Percentiles rank a stretch among this genome's conserved stretches.
These are phyloP conservation scores for Mycena citricolor DNA, from an alignment of 1,284 basidiomycete species.

Conservation along the genomic window DNA sequence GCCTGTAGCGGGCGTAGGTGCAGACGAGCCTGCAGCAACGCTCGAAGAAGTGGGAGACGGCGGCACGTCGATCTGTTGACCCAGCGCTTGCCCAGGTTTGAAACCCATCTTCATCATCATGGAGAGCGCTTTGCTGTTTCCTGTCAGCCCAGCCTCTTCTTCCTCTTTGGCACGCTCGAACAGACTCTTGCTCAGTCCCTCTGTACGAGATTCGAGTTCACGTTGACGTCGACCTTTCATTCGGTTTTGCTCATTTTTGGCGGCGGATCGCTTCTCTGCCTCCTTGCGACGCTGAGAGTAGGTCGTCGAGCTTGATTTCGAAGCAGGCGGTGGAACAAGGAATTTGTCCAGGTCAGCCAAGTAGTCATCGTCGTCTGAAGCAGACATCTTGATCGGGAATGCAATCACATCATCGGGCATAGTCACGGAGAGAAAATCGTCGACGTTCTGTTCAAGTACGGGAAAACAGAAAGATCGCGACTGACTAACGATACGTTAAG, in stretches of 20 bases:
- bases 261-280: slow-evolving; percentile 50
- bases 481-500: no score
- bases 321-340: slow-evolving; percentile 42
- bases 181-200: slow-evolving; percentile 73
- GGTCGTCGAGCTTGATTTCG: slow-evolving; percentile 48
- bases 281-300: slow-evolving; percentile 71
- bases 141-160: slow-evolving; percentile 41
- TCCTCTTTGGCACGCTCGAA: slow-evolving; percentile 75
- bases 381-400: slow-evolving; percentile 24
- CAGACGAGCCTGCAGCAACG: slow-evolving; percentile 9
- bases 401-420: no score
- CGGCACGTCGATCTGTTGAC: slow-evolving; percentile 38
- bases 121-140: slow-evolving; percentile 68
- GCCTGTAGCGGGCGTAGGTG: slow-evolving; percentile 13
- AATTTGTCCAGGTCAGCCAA: slow-evolving; percentile 74
- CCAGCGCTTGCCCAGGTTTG: slow-evolving; percentile 75
- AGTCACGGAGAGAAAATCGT: no score
- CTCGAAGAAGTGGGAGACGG: slow-evolving; percentile 16
- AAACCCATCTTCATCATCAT: slow-evolving; percentile 93
- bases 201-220: slow-evolving; percentile 73
- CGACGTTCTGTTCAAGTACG: no score
- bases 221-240: slow-evolving; percentile 63
- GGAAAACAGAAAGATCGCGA: no score
- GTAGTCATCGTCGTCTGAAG: slow-evolving; percentile 76
- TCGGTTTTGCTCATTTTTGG: slow-evolving; percentile 65